These are phyloP conservation scores for Neonectria magnoliae DNA, from an alignment of 2,329 filamentous ascomycete genomes.

Conservation along the genomic window DNA sequence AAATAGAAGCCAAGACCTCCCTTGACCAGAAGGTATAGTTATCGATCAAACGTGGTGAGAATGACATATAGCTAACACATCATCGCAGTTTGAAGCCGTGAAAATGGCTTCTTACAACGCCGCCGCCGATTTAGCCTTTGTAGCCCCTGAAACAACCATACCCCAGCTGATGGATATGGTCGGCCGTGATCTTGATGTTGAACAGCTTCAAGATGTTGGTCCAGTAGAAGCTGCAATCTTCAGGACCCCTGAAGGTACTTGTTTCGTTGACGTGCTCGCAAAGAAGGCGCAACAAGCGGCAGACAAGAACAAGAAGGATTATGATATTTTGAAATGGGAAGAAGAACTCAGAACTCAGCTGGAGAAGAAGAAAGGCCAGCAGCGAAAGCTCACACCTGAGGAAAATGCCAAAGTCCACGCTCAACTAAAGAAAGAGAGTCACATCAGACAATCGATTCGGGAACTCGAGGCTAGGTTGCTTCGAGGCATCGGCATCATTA, in stretches of 20 bases:
- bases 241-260: slow-evolving; percentile 86
- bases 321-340: slow-evolving; percentile 97
- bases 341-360: slow-evolving; percentile 87
- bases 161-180: slow-evolving; percentile 80
- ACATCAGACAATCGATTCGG: slow-evolving; percentile 78
- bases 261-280: slow-evolving; percentile 89
- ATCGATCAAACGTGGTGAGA: background rate
- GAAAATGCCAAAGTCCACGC: slow-evolving; percentile 91
- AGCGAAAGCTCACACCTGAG: slow-evolving; percentile 90
- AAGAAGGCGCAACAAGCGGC: slow-evolving; percentile 77
- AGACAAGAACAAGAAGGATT: slow-evolving; percentile 93
- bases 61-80: slow-evolving; percentile 20
- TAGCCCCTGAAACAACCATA: slow-evolving; percentile 85
- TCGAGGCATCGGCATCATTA: slow-evolving; percentile 87
- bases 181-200: slow-evolving; percentile 74
- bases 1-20: slow-evolving; percentile 66
- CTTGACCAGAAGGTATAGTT: slow-evolving; percentile 63
- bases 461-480: slow-evolving; percentile 75
- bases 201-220: slow-evolving; percentile 76
- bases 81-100: slow-evolving; percentile 49
- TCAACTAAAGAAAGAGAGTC: slow-evolving; percentile 86
- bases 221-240: slow-evolving; percentile 93
- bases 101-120: slow-evolving; percentile 82
- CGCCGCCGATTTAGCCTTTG: slow-evolving; percentile 91
- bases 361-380: slow-evolving; percentile 90